Evolutionary conservation across 306 rosid species (phyloP).

Genomic region (Vigna nakashimae): DNA sequence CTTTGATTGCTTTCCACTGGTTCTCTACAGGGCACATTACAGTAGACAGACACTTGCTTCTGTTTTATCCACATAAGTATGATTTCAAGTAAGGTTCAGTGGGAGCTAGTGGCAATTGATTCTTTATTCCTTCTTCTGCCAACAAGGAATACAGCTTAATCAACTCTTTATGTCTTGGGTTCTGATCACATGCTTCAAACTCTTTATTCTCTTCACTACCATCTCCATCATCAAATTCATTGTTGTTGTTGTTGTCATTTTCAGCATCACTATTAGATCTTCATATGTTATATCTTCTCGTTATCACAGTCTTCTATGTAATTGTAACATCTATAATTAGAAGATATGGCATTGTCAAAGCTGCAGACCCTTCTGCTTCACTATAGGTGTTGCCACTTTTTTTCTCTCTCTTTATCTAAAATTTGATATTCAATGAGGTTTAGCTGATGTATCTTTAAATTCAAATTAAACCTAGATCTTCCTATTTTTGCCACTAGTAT

Average conservation of each 20-base stretch:
- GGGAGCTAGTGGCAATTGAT: neutral
- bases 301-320: constrained; percentile 56
- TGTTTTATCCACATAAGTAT: constrained; percentile 31
- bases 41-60: constrained; percentile 50
- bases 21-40: constrained; percentile 53
- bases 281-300: constrained; percentile 53
- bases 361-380: constrained; percentile 35
- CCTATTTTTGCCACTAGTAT: constrained; percentile 41
- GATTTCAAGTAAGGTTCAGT: constrained; percentile 55
- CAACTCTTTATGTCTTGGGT: constrained; percentile 27
- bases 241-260: neutral
- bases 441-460: constrained; percentile 74
- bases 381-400: constrained; percentile 37
- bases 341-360: constrained; percentile 38
- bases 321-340: constrained; percentile 67
- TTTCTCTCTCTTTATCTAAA: constrained; percentile 50
- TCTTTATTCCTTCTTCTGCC: constrained; percentile 39
- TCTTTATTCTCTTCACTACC: neutral
- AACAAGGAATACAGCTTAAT: neutral
- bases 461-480: constrained; percentile 64
- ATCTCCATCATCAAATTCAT: neutral
- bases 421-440: constrained; percentile 48
- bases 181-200: constrained; percentile 21
- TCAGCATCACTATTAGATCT: constrained; percentile 54
- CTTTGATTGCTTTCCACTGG: constrained; percentile 24